A percentile compares a stretch with the other conserved stretches of the same genome.
These are phyloP conservation scores for Pleoardoris graminearum DNA, from an alignment of 2,329 filamentous ascomycete genomes.

Conservation along the genomic window DNA sequence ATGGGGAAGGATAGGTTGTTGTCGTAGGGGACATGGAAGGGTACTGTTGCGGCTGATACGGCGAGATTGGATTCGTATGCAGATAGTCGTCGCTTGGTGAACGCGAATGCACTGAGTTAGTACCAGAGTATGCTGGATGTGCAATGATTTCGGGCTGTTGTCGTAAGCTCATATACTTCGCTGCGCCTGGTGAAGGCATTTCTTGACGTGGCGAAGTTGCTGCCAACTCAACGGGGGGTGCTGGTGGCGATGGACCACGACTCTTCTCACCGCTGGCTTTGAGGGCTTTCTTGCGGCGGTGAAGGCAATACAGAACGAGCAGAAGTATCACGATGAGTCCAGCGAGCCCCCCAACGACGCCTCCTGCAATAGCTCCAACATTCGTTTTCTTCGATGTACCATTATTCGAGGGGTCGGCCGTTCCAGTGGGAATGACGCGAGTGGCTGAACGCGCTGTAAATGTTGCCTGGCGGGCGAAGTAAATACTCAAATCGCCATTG, in stretches of 20 bases:
- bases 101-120: slow-evolving; percentile 23
- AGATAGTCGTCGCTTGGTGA: slow-evolving; percentile 25
- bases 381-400: slow-evolving; percentile 27
- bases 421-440: slow-evolving; percentile 44
- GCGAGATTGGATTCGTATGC: slow-evolving; percentile 15
- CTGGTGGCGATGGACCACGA: slow-evolving; percentile 19
- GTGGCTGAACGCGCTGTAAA: slow-evolving; percentile 57
- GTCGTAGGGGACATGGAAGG: slow-evolving; percentile 20
- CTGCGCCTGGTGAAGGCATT: slow-evolving; percentile 26
- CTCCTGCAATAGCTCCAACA: slow-evolving; percentile 46
- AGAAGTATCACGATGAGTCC: slow-evolving; percentile 37
- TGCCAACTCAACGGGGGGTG: slow-evolving; percentile 34
- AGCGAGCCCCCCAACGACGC: slow-evolving; percentile 45
- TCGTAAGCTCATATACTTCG: slow-evolving; percentile 36
- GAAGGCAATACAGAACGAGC: slow-evolving; percentile 43
- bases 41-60: slow-evolving; percentile 25
- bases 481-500: slow-evolving; percentile 55
- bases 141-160: slow-evolving; percentile 22
- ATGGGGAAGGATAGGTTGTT: slow-evolving; percentile 19
- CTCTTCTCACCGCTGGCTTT: slow-evolving; percentile 21
- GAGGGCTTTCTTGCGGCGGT: slow-evolving; percentile 39
- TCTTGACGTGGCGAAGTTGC: slow-evolving; percentile 35
- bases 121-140: slow-evolving; percentile 17
- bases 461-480: slow-evolving; percentile 57
- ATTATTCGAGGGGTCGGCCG: slow-evolving; percentile 19